Base-by-base conservation (phyloP, 2,329 filamentous ascomycete genomes). In the Aspergillus transmontanensis region DNA sequence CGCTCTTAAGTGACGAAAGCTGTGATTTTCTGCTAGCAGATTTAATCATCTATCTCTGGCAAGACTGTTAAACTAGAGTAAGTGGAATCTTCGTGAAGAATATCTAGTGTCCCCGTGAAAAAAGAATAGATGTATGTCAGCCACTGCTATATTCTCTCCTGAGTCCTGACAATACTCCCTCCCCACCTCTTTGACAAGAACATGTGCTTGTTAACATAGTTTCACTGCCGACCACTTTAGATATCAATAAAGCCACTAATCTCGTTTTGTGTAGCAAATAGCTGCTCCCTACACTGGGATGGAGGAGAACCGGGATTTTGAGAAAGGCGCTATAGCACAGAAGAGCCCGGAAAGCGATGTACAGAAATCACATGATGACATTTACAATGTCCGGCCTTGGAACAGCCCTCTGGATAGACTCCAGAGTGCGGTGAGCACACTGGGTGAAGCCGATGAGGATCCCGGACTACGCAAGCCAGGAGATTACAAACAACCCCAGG, bases 401-500 rank as follows among this genome's bases (percentile, higher is more conserved):
- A 58, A 39, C 16, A 59, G 30, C 39, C 55, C 30, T 34, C 30
- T 62, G 21, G 53, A 46, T 23, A 56, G 41, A 12, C 48, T 54
- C 12, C n/a, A 51, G 26, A 62, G 30, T 10, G n/a, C 28, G 11
- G 10, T 28, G 10, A 62, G 48, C 19, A 50, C 60, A 23, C 34
- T 55, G n/a, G 57, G 41, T 26, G 57, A 60, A 10, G 57, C 60
- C 14, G 64, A 66, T 57, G 64, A 62, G 16, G 62, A 66, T 43
- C 61, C 64, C 9, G 62, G 64, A 6, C 39, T 66, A 36, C 54
- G 62, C 14, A 60, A 58, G 28, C 64, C 64, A 23, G 59, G 57
- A 11, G 64, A 66, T 53, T 66, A 53, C 19, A 59, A 53, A 28
- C 36, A 60, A 34, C 56, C 59, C 32, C 61, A 63, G 57, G 61